Base-by-base conservation (phyloP, 352 stramenopile species). In the Pseudoperonospora humuli region DNA sequence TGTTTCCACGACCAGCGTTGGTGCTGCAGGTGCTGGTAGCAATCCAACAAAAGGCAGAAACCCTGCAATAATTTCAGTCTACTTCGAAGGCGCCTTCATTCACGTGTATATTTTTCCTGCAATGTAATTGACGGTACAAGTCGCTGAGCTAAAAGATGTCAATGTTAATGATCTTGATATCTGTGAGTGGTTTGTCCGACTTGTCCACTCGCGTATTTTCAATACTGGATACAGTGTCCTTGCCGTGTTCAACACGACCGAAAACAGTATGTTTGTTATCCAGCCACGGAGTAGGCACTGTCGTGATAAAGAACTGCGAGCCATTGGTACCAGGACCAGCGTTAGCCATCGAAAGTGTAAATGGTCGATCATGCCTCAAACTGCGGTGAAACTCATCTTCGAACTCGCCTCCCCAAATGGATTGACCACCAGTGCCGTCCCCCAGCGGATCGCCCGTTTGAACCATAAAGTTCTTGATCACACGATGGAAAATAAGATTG, bases 391-490 rank as follows among this genome's bases (percentile, higher is more conserved):
- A 98, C 64, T 99, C 96, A 75, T 99, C 97, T 57, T 98, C 93
- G 57, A 99, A 99, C 56, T 98, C 92, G 35, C 94, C 95, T 23
- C 96, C 96, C 96, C 96, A 99, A 50, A 99, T 99, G 39, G 77
- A 97, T 72, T 99, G 95, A 20, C 97, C 97, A 36, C 96, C 96
- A 1, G 95, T 99, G 29, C 96, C 96, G 65, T 98, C 95, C 21
- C 96, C 96, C 11, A 97, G 59, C 9, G 95, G 95, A 56, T 99
- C 95, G 2, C 87, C 87, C 1, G 75, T 89, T 75, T 99, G 95
- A 28, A 99, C 70, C 95, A 99, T 99, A 56, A 99, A 99, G 38
- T 94, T 96, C 63, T 97, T 97, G 65, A 99, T 99, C 44, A 99
- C 91, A 40, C 97, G 93, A 70, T 99, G 97, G 64, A 99, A 99